phyloP scores from a whole-genome alignment of 306 rosid genomes.

The Canavalia ensiformis region DNA sequence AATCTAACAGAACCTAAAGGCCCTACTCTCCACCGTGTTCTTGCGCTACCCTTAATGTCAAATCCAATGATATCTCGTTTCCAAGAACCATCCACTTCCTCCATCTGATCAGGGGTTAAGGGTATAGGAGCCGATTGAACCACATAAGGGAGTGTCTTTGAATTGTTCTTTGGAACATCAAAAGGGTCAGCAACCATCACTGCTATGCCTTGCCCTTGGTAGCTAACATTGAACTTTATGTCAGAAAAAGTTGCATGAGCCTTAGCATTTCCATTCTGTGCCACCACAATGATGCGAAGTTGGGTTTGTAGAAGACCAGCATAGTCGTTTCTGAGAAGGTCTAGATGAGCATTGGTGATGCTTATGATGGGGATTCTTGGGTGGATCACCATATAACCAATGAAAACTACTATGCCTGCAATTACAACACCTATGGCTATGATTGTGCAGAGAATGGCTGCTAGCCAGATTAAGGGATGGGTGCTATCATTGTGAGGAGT shows the following conservation, averaged over 20 bases:
- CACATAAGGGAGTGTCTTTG: slow-evolving; percentile 51
- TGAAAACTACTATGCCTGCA: slow-evolving; percentile 63
- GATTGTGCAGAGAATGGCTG: slow-evolving; percentile 72
- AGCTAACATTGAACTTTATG: slow-evolving; percentile 59
- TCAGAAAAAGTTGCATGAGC: slow-evolving; percentile 82
- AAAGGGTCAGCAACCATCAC: slow-evolving; percentile 54
- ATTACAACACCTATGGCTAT: slow-evolving; percentile 65
- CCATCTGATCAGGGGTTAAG: slow-evolving; percentile 60
- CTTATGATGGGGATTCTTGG: slow-evolving; percentile 77
- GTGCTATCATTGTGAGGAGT: slow-evolving; percentile 48
- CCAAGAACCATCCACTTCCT: slow-evolving; percentile 56
- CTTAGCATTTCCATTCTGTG: slow-evolving; percentile 74
- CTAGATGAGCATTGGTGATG: slow-evolving; percentile 64
- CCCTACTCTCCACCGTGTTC: slow-evolving; percentile 76
- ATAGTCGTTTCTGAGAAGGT: slow-evolving; percentile 51
- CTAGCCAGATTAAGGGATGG: slow-evolving; percentile 67
- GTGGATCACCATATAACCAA: slow-evolving; percentile 71
- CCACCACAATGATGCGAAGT: slow-evolving; percentile 57
- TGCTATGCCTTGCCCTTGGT: slow-evolving; percentile 62
- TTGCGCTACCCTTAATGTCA: slow-evolving; percentile 61
- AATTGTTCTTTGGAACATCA: slow-evolving; percentile 63
- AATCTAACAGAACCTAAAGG: slow-evolving; percentile 69
- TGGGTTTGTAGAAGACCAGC: slow-evolving; percentile 69
- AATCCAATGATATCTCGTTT: slow-evolving; percentile 60
- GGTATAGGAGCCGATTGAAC: slow-evolving; percentile 65